These are phyloP conservation scores for Combretum micranthum DNA, from an alignment of 345 rosid species.

Conservation along the genomic window DNA sequence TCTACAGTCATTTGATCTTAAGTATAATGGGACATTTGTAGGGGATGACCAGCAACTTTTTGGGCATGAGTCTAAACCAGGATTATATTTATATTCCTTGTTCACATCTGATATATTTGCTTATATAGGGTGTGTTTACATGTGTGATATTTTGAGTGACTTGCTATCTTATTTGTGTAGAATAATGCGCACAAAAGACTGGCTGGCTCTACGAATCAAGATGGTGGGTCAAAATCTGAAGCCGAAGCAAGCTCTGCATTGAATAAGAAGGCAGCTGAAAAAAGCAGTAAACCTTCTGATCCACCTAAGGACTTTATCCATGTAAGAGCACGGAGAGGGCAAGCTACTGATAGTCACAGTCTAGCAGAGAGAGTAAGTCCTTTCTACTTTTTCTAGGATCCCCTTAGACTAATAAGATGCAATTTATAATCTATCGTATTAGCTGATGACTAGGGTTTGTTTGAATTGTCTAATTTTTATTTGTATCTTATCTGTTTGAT, in stretches of 20 bases:
- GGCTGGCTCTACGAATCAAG: conserved; percentile 40
- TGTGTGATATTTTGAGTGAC: conserved; percentile 6
- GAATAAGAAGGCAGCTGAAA: conserved; percentile 44
- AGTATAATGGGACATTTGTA: too few relatives aligned
- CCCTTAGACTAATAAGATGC: neutral
- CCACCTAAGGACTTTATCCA: conserved; percentile 90
- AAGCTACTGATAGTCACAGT: conserved; percentile 98
- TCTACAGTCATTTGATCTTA: too few relatives aligned
- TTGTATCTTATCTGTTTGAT: too few relatives aligned
- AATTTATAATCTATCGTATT: neutral
- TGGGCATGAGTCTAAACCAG: too few relatives aligned
- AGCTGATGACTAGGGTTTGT: too few relatives aligned
- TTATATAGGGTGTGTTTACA: neutral
- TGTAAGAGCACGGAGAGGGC: conserved; percentile 97
- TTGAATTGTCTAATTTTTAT: too few relatives aligned
- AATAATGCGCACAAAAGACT: conserved; percentile 44
- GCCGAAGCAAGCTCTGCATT: conserved; percentile 57
- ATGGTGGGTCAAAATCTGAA: conserved; percentile 47
- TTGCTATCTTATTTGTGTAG: conserved; percentile 18
- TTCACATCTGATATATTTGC: too few relatives aligned
- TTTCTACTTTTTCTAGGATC: conserved; percentile 3
- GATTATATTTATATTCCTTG: too few relatives aligned
- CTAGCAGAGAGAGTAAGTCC: conserved; percentile 85
- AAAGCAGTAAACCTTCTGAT: conserved; percentile 52
- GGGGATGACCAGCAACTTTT: too few relatives aligned